Percentiles rank a stretch among this genome's conserved stretches.
Conservation (phyloP, 2,329 filamentous ascomycete species). For the Penicillium aurantiogriseum region DNA sequence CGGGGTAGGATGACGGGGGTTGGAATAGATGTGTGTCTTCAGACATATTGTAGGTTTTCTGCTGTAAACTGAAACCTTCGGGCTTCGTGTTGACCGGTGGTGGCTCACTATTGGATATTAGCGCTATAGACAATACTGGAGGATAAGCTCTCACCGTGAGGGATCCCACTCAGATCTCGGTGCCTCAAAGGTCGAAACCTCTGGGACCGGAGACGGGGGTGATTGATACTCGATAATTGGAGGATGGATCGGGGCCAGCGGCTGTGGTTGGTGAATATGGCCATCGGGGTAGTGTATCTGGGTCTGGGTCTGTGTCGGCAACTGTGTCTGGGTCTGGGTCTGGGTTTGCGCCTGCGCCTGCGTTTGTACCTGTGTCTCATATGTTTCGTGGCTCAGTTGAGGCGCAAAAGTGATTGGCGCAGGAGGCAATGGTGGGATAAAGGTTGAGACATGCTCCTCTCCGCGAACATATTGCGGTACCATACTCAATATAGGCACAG, state of each 20-base stretch:
- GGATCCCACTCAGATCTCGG: slow-evolving; percentile 63
- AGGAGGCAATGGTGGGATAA: slow-evolving; percentile 22
- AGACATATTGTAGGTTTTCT: slow-evolving; percentile 79
- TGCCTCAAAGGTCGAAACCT: slow-evolving; percentile 53
- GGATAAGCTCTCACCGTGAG: slow-evolving; percentile 49
- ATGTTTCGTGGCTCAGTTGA: slow-evolving; percentile 12
- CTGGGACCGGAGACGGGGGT: slow-evolving; percentile 25
- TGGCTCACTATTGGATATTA: slow-evolving; percentile 52
- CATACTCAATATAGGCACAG: slow-evolving; percentile 31
- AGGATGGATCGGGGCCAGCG: slow-evolving; percentile 45
- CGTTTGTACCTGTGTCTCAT: slow-evolving; percentile 1
- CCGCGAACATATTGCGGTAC: slow-evolving; percentile 48
- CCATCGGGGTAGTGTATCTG: neutral
- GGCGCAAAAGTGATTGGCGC: slow-evolving; percentile 15
- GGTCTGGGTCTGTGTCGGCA: slow-evolving; percentile 3
- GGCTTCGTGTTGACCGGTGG: slow-evolving; percentile 68
- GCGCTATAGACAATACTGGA: slow-evolving; percentile 4
- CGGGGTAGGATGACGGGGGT: slow-evolving; percentile 73
- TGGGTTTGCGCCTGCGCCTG: slow-evolving; percentile 1
- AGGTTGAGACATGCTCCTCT: slow-evolving; percentile 43
- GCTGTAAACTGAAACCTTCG: slow-evolving; percentile 81
- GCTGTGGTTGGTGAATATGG: slow-evolving; percentile 30
- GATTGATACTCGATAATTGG: slow-evolving; percentile 43
- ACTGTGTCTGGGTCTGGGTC: neutral
- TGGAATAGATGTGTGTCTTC: slow-evolving; percentile 71